Evolutionary conservation across 2,329 filamentous ascomycete species (phyloP), one percentile per base, ranked within the genome.

Genomic region (Fusarium sacchari): DNA sequence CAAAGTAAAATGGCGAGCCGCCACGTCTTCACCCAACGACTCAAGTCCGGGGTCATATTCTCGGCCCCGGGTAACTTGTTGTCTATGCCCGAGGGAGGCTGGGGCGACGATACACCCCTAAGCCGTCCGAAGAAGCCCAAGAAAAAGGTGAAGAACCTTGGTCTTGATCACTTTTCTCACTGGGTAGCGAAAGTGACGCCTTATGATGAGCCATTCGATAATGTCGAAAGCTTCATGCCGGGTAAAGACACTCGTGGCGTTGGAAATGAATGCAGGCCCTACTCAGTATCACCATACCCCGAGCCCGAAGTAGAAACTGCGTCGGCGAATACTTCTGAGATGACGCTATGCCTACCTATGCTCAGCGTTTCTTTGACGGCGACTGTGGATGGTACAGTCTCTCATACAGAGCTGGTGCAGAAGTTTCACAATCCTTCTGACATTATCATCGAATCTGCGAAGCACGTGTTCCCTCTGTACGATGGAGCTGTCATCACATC

Each of bases 291-390:
- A 4, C 32, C 32, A 11, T 36, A 14, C 0, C 5, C 13, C 8
- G n/a, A 36, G 9, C 7, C 18, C 7, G 13, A 14, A 7, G 17
- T 4, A 2, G 14, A 15, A 26, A 0, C 18, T 15, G 9, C 0
- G 3, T 3, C 2, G 1, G 6, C 17, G 1, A 24, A 36, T 2
- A 8, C 15, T 12, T 18, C 49, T 11, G 49, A 36, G 18, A 12
- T 6, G 6, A 43, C 37, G 1, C 17, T 55, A 2, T 61, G 30
- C 9, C 47, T 61, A 2, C 49, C 59, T 0, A 4, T 57, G 10
- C 49, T 61, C 0, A 44, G 7, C 1, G 59, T 57, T 0, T 24
- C 49, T 1, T 10, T 56, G n/a, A 56, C 37, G 1, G 37, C 30
- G 1, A 61, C 20, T 5, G 30, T 61, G 0, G 37, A 57, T 0